A percentile compares a stretch with the other conserved stretches of the same genome.
phyloP scores from a whole-genome alignment of 768 basidiomycete species.

The Multifurca ochricompacta region DNA sequence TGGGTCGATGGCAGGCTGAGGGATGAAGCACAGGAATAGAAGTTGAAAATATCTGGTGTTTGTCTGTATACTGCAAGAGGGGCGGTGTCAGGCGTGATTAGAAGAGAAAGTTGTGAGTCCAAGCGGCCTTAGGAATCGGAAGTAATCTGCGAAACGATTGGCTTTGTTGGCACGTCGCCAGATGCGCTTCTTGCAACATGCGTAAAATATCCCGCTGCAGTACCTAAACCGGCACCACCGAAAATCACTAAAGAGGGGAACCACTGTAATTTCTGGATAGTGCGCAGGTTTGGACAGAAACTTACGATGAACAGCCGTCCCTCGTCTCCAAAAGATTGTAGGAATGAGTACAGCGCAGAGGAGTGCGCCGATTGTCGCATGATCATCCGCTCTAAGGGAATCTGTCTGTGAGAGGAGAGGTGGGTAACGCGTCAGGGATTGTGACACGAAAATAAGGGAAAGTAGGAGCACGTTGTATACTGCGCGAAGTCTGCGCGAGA shows the following conservation, averaged over 20 bases:
- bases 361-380: constrained; percentile 65
- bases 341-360: constrained; percentile 57
- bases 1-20: constrained; percentile 31
- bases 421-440: background rate
- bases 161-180: constrained; percentile 43
- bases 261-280: constrained; percentile 1
- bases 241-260: constrained; percentile 48
- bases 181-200: constrained; percentile 48
- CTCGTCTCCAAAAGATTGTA: constrained; percentile 67
- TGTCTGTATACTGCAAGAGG: background rate
- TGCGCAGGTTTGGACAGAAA: background rate
- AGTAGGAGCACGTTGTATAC: constrained; percentile 48
- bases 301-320: constrained; percentile 52
- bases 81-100: background rate
- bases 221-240: constrained; percentile 65
- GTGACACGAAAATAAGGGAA: background rate
- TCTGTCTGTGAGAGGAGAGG: constrained; percentile 35
- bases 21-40: constrained; percentile 29
- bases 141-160: constrained; percentile 29
- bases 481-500: constrained; percentile 40
- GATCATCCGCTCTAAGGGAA: constrained; percentile 59
- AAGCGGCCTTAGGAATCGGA: constrained; percentile 12
- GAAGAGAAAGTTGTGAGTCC: background rate
- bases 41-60: constrained; percentile 11
- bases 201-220: constrained; percentile 47